phyloP scores from a whole-genome alignment of 2,329 filamentous ascomycete genomes.

The Penicillium sp. region DNA sequence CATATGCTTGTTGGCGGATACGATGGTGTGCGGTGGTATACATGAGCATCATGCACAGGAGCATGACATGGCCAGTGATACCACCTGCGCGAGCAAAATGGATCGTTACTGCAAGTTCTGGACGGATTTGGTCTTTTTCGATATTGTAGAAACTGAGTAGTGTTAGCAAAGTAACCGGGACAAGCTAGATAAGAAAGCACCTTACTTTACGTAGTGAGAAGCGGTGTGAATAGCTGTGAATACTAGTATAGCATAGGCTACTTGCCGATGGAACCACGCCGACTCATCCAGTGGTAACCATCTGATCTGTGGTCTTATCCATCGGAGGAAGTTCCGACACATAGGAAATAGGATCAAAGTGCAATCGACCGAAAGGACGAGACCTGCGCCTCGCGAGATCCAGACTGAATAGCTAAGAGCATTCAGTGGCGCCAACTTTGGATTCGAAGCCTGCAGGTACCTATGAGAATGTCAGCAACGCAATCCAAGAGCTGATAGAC shows the following conservation, averaged over 20 bases:
- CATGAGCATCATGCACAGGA: constrained; percentile 98
- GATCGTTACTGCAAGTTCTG: constrained; percentile 78
- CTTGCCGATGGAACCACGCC: constrained; percentile 92
- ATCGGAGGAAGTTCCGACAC: constrained; percentile 85
- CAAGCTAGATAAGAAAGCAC: constrained; percentile 12
- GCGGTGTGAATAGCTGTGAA: constrained; percentile 76
- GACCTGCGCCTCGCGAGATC: constrained; percentile 89
- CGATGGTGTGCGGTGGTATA: constrained; percentile 92
- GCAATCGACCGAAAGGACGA: constrained; percentile 79
- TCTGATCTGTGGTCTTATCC: constrained; percentile 78
- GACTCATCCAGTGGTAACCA: constrained; percentile 95
- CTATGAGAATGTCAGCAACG: constrained; percentile 49
- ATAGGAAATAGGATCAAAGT: constrained; percentile 90
- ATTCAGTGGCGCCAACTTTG: constrained; percentile 74
- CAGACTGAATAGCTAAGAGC: constrained; percentile 84
- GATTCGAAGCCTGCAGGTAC: constrained; percentile 72
- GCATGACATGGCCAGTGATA: constrained; percentile 95
- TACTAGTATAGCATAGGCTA: constrained; percentile 83
- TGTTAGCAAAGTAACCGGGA: constrained; percentile 24
- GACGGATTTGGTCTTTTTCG: constrained; percentile 78
- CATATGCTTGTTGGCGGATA: constrained; percentile 94
- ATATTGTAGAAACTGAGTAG: constrained; percentile 84
- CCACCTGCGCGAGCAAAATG: constrained; percentile 88
- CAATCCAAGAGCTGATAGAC: neutral
- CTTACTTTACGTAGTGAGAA: constrained; percentile 91